phyloP scores from a whole-genome alignment of 164 flowering plant genomes.

The Liquidambar formosana region DNA sequence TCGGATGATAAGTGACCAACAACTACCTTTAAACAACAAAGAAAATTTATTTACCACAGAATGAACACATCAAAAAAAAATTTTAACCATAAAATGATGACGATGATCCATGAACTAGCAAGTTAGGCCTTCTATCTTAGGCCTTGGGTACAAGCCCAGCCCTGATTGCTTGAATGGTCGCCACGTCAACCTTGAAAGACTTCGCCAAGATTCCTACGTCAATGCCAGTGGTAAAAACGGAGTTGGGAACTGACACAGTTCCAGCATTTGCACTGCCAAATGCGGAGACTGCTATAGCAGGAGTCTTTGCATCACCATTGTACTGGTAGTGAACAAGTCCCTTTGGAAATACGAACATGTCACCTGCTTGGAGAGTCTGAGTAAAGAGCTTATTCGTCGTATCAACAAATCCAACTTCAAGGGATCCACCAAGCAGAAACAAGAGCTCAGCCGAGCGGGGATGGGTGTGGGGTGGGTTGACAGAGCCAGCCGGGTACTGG shows the following conservation, averaged over 20 bases:
- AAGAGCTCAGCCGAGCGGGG: background rate
- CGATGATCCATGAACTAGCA: too few relatives aligned
- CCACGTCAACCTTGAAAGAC: background rate
- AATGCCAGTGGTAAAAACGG: background rate
- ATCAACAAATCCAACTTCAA: constrained; percentile 1
- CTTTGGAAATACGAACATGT: background rate
- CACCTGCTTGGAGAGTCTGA: constrained; percentile 1
- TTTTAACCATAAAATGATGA: too few relatives aligned
- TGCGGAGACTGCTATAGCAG: background rate
- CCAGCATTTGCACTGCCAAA: constrained; percentile 1
- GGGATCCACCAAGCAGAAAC: background rate
- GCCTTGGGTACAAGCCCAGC: background rate
- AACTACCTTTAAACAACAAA: too few relatives aligned
- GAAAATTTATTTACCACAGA: too few relatives aligned
- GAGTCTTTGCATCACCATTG: background rate
- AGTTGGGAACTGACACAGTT: background rate
- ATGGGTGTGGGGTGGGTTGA: too few relatives aligned
- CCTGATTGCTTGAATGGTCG: background rate
- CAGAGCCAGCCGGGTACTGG: background rate
- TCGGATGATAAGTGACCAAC: too few relatives aligned
- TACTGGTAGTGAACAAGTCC: constrained; percentile 4
- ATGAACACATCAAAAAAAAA: too few relatives aligned
- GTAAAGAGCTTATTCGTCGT: background rate
- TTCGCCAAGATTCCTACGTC: background rate
- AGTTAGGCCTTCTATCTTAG: too few relatives aligned